phyloP scores from a whole-genome alignment of 78 protist genomes.

The Dictyostelium brefeldianum region DNA sequence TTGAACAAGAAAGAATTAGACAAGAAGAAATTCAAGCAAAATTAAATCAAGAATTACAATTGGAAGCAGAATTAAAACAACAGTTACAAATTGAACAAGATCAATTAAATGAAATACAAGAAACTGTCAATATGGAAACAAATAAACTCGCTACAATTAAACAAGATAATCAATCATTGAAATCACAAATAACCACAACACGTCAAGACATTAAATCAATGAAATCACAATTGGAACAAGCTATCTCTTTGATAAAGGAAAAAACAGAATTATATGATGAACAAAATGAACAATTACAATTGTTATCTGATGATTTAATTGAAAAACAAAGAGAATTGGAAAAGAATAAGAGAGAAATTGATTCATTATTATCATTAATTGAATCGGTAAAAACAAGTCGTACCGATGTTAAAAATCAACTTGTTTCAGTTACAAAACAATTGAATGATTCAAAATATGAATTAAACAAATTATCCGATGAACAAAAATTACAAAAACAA shows the following conservation, averaged over 20 bases:
- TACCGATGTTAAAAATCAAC: constrained; percentile 10
- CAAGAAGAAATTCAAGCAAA: constrained; percentile 2
- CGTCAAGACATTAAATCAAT: constrained; percentile 38
- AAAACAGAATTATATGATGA: constrained; percentile 60
- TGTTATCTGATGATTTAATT: constrained; percentile 8
- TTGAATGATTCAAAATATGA: constrained; percentile 28
- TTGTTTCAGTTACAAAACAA: not conserved
- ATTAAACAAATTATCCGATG: constrained; percentile 20
- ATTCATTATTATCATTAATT: not conserved
- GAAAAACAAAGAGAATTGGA: constrained; percentile 41
- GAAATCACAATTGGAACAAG: constrained; percentile 65
- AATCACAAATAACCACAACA: constrained; percentile 9
- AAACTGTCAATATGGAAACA: not conserved
- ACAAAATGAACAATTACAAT: not conserved
- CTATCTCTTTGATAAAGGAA: not conserved
- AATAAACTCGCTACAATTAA: not conserved
- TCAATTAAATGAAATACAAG: not conserved
- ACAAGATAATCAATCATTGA: constrained; percentile 1
- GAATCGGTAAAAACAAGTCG: constrained; percentile 31
- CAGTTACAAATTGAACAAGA: constrained; percentile 19
- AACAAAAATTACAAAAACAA: constrained; percentile 44
- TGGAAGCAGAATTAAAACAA: constrained; percentile 4
- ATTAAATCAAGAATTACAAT: constrained; percentile 20
- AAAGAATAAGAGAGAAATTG: constrained; percentile 23
- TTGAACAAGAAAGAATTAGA: constrained; percentile 37